Base-by-base conservation (phyloP, 164 flowering plant genomes). In the Vitis cinerea region DNA sequence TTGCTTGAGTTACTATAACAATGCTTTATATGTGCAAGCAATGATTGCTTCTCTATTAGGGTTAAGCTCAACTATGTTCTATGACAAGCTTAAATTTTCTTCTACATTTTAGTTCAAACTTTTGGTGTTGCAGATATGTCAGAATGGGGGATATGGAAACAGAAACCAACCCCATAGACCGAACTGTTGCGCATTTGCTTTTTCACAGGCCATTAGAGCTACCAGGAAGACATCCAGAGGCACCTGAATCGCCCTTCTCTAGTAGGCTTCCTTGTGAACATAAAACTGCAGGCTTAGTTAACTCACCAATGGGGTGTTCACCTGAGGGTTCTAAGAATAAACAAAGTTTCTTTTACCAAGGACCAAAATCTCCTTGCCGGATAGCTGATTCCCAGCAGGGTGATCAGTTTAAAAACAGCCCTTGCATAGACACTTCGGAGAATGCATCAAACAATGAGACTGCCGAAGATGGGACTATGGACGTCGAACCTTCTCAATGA, bases 151-250 rank as follows among this genome's bases (percentile, higher is more conserved):
- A 85, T 64, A 73, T 64, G 16, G 98, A 94, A 83, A 88, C 89
- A 27, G 88, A 86, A 70, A 94, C 97, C 44, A 94, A 94, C 71
- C 88, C 91, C 10, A 85, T 89, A 72, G 98, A 94, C 70, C 87
- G 97, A 13, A 77, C 78, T 1, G 94, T 94, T 51, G 97, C 97
- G 56, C 95, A 89, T 80, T 77, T 94, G 77, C 92, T 94, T 56
- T 94, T 94, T 78, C 89, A 89, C 63, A 78, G 84, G 77, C 89
- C 88, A 51, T 19, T 78, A 59, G 89, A 86, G 9, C 71, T 75
- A 15, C 54, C 84, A 27, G 80, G 59, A 62, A 82, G 80, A 65
- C 82, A 68, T 63, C 63, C 72, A 19, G 87, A 75, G 63, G 48
- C 77, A 31, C 83, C 84, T 17, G 85, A 83, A 65, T 87, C 85